Evolutionary conservation across 2,329 filamentous ascomycete species (phyloP), one percentile per base, ranked within the genome.

Genomic region (Fusarium tricinctum): DNA sequence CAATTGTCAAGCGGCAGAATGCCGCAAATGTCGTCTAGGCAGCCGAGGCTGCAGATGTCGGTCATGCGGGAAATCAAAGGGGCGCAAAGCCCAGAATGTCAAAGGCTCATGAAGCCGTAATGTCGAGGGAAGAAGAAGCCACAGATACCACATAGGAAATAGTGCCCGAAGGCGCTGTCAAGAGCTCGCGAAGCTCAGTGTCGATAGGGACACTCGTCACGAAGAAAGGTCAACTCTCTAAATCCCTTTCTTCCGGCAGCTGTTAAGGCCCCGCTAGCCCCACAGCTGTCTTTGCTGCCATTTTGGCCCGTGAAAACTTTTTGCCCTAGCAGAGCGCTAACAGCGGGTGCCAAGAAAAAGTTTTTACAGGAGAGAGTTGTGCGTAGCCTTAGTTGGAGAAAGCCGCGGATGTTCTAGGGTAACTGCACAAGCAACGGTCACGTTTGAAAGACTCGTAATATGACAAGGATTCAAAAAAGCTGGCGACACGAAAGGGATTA

Each of bases 301-400:
- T 53, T 45, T 45, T 53, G 9, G 30, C 50, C 50, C 38, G 40
- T 4, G 44, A 45, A 23, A 23, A 6, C 8, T 45, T 28, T 45
- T 7, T 30, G 28, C 42, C 42, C 50, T 39, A 54, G 50, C 50
- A 54, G 42, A 1, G 3, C 39, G 28, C 50, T 54, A 54, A 54
- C 42, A 54, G 50, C 17, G 7, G 26, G 30, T 30, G 42, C 26
- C 38, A 51, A 51, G 26, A 22, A 43, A 51, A 50, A 32, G n/a
- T 32, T 50, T 40, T 39, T 42, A 22, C 35, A 30, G 48, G 48
- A 50, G 48, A 50, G 48, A 50, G 47, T 30, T 40, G n/a, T n/a
- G n/a, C n/a, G n/a, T n/a, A n/a, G n/a, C n/a, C n/a, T n/a, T n/a
- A n/a, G n/a, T n/a, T n/a, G n/a, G n/a, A n/a, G n/a, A n/a, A n/a